These are phyloP conservation scores for Hypoxylon lienhwacheense DNA, from an alignment of 495 filamentous ascomycete genomes.

Conservation along the genomic window DNA sequence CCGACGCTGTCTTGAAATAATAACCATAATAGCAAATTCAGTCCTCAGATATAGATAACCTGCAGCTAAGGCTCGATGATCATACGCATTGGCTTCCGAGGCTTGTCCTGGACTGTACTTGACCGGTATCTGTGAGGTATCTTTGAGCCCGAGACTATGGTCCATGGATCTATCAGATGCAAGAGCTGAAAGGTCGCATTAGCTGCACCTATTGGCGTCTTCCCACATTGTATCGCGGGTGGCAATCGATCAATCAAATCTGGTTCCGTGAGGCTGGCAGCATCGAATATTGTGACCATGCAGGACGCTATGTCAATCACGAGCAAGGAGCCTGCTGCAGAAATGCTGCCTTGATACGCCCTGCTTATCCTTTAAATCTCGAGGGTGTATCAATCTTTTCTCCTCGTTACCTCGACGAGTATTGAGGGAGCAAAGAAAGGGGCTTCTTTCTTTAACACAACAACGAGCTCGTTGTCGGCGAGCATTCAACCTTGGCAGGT, in stretches of 20 bases:
- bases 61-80: neutral
- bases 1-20: constrained; percentile 27
- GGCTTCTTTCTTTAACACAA: no score
- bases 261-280: constrained; percentile 14
- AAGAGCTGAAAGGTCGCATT: constrained; percentile 16
- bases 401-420: no score
- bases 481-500: no score
- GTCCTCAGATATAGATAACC: constrained; percentile 1
- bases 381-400: no score
- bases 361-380: no score
- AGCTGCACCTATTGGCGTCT: constrained; percentile 7
- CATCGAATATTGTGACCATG: constrained; percentile 9
- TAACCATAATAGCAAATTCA: constrained; percentile 14
- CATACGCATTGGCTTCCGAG: neutral
- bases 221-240: neutral
- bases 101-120: constrained; percentile 7
- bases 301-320: constrained; percentile 23
- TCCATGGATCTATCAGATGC: constrained; percentile 22
- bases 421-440: no score
- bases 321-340: constrained; percentile 1
- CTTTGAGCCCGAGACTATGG: constrained; percentile 27
- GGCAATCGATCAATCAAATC: constrained; percentile 10
- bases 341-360: no score
- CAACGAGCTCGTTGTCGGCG: no score
- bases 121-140: no score